Percentiles rank a stretch among this genome's conserved stretches.
Conservation (phyloP, 805 yeast genomes). For the Hanseniaspora jakobsenii region DNA sequence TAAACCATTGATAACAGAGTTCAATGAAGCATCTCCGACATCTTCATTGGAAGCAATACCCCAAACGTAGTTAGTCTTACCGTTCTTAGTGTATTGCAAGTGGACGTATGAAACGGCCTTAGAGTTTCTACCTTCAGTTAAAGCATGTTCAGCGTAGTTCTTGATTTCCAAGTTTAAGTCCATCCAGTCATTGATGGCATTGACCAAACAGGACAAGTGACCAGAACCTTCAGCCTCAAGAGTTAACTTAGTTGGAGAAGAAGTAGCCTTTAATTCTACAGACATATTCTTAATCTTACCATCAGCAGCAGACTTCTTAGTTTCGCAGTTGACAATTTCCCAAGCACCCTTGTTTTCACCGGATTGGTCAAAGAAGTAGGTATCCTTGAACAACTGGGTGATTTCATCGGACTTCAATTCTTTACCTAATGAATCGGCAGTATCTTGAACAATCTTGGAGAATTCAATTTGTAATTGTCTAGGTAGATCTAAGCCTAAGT, state of each 20-base stretch:
- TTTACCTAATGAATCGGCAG: conserved; percentile 55
- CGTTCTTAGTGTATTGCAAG: conserved; percentile 36
- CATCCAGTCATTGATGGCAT: conserved; percentile 45
- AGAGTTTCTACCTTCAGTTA: conserved; percentile 58
- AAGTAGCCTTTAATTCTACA: conserved; percentile 33
- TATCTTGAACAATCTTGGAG: conserved; percentile 49
- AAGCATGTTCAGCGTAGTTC: conserved; percentile 59
- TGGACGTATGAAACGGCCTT: conserved; percentile 69
- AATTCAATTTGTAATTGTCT: conserved; percentile 58
- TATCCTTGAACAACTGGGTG: conserved; percentile 40
- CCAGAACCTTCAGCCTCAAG: conserved; percentile 60
- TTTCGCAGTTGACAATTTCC: conserved; percentile 33
- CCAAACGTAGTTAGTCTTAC: conserved; percentile 45
- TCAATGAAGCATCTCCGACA: conserved; percentile 73
- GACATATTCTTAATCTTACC: conserved; percentile 30
- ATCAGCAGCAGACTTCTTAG: conserved; percentile 7
- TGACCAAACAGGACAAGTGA: conserved; percentile 61
- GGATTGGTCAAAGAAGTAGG: conserved; percentile 38
- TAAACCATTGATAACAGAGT: conserved; percentile 52
- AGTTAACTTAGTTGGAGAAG: conserved; percentile 20
- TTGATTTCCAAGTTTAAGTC: conserved; percentile 48
- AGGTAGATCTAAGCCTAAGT: conserved; percentile 63
- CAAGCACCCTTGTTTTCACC: conserved; percentile 24
- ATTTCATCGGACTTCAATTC: conserved; percentile 62
- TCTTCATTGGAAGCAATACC: conserved; percentile 91